These are phyloP conservation scores for Thyridium curvatum DNA, from an alignment of 2,329 filamentous ascomycete species.

Conservation along the genomic window DNA sequence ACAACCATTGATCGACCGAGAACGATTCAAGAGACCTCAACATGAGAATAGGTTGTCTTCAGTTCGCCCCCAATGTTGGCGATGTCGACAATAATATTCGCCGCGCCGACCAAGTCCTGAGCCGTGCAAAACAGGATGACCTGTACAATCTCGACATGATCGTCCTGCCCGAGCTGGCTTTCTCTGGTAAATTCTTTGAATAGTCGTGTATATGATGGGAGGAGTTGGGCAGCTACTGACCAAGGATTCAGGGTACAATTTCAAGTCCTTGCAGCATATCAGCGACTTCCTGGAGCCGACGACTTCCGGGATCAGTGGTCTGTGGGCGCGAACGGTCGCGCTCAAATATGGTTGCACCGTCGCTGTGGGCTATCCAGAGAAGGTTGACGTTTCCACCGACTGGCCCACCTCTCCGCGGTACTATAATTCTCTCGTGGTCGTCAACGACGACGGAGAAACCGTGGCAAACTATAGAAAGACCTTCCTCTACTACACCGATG, in stretches of 20 bases:
- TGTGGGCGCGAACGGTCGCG: slow-evolving; percentile 66
- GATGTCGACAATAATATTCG: slow-evolving; percentile 65
- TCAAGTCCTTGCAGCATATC: slow-evolving; percentile 62
- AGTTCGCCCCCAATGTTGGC: slow-evolving; percentile 67
- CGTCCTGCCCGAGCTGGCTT: slow-evolving; percentile 70
- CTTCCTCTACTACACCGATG: slow-evolving; percentile 53
- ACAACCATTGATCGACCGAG: too few relatives aligned
- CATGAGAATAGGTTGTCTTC: slow-evolving; percentile 43
- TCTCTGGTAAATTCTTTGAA: slow-evolving; percentile 49
- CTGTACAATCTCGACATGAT: slow-evolving; percentile 66
- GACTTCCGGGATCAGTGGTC: slow-evolving; percentile 57
- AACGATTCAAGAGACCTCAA: slow-evolving; percentile 4
- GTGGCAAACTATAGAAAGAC: slow-evolving; percentile 56
- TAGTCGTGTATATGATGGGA: too few relatives aligned
- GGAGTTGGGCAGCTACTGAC: too few relatives aligned
- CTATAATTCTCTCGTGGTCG: slow-evolving; percentile 49
- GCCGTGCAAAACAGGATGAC: slow-evolving; percentile 38
- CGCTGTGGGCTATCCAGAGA: slow-evolving; percentile 69
- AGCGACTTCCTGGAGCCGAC: slow-evolving; percentile 61
- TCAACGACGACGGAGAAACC: slow-evolving; percentile 53
- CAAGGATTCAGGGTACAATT: slow-evolving; percentile 81
- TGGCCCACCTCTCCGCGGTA: slow-evolving; percentile 48
- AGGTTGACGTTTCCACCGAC: slow-evolving; percentile 41
- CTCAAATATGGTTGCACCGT: slow-evolving; percentile 62
- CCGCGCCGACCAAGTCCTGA: slow-evolving; percentile 59